Conservation (phyloP, 371 early-diverging fungal genomes). For the Rhizopus stolonifer region DNA sequence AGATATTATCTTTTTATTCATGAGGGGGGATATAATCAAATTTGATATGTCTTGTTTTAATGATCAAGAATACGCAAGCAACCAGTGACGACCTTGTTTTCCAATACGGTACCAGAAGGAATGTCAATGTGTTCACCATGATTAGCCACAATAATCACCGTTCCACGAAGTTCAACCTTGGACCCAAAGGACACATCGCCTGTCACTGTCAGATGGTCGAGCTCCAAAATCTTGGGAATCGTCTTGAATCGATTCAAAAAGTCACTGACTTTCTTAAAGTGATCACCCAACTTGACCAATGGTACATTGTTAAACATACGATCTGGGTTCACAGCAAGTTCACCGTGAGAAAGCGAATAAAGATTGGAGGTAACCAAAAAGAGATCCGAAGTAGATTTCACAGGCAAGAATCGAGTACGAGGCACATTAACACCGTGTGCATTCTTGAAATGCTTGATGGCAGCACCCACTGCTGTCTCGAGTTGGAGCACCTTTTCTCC, state of each 20-base stretch:
- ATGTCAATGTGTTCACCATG: slow-evolving; percentile 95
- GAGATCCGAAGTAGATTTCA: slow-evolving; percentile 98
- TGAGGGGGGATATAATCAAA: no score
- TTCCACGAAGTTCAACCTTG: slow-evolving; percentile 93
- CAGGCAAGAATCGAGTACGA: slow-evolving; percentile 97
- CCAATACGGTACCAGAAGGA: slow-evolving; percentile 97
- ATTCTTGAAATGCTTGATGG: slow-evolving; percentile 97
- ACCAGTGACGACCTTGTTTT: slow-evolving; percentile 98
- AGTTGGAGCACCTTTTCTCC: slow-evolving; percentile 98
- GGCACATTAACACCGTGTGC: slow-evolving; percentile 99
- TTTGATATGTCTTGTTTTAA: no score
- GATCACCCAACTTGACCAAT: slow-evolving; percentile 95
- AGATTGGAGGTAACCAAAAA: slow-evolving; percentile 97
- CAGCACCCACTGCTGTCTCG: slow-evolving; percentile 99
- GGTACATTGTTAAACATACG: slow-evolving; percentile 94
- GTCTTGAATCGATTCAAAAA: slow-evolving; percentile 81
- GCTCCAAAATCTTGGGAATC: slow-evolving; percentile 95
- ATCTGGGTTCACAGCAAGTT: slow-evolving; percentile 89
- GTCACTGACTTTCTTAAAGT: slow-evolving; percentile 93
- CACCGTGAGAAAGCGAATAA: slow-evolving; percentile 92
- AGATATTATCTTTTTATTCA: no score
- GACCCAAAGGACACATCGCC: slow-evolving; percentile 98
- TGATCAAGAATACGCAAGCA: slow-evolving; percentile 90
- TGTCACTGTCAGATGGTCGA: slow-evolving; percentile 98
- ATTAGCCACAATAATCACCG: slow-evolving; percentile 99